A percentile compares a stretch with the other conserved stretches of the same genome.
These are phyloP conservation scores for Plantago major DNA, from an alignment of 257 asterid species.

Conservation along the genomic window DNA sequence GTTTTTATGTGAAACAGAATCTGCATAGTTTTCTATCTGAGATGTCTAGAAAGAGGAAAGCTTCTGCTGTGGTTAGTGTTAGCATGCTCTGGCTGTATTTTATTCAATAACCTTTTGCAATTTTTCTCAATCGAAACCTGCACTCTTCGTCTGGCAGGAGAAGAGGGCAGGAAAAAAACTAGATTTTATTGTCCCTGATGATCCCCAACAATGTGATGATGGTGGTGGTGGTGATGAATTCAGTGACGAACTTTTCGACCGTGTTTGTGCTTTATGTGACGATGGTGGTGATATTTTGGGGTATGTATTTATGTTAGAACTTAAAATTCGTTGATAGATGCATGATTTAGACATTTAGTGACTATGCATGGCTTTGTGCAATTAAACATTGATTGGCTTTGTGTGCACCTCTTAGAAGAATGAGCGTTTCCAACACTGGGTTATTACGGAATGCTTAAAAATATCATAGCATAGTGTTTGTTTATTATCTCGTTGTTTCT, in stretches of 20 bases:
- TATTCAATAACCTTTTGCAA: neutral
- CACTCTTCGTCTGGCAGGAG: conserved; percentile 33
- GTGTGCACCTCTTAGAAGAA: neutral
- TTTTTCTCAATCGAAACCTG: conserved; percentile 8
- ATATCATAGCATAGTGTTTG: too few species aligned
- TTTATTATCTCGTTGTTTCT: too few species aligned
- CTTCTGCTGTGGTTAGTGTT: conserved; percentile 33
- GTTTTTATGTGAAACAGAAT: conserved; percentile 27
- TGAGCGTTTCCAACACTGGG: too few species aligned
- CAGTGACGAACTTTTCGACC: conserved; percentile 35
- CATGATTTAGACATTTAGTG: conserved; percentile 4
- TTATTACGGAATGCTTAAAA: too few species aligned
- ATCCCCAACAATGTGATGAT: conserved; percentile 17
- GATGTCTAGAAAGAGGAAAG: conserved; percentile 35
- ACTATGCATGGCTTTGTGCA: conserved; percentile 8
- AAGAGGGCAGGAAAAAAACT: conserved; percentile 24
- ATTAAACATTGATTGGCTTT: conserved; percentile 1
- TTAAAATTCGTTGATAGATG: conserved; percentile 18
- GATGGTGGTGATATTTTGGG: conserved; percentile 65
- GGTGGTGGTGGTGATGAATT: conserved; percentile 29
- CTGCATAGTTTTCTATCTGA: conserved; percentile 33
- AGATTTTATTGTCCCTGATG: conserved; percentile 31
- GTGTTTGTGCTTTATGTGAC: conserved; percentile 63
- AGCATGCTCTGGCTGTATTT: neutral
- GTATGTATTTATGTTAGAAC: conserved; percentile 33